These are phyloP conservation scores for Aspergillus proliferans DNA, from an alignment of 2,329 filamentous ascomycete genomes.

Conservation along the genomic window DNA sequence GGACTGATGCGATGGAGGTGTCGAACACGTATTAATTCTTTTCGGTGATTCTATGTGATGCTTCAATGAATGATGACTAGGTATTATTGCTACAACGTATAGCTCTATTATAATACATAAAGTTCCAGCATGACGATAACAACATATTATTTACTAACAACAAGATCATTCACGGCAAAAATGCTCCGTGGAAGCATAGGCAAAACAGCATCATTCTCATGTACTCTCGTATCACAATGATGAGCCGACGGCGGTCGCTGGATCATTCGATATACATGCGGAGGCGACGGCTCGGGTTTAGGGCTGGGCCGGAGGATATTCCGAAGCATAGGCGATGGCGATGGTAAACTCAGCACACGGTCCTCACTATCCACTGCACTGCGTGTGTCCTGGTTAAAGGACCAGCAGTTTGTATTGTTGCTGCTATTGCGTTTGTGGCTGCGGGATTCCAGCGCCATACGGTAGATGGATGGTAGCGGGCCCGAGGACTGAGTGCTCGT, in stretches of 20 bases:
- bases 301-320: background rate
- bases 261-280: background rate
- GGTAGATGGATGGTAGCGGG: background rate
- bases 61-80: background rate
- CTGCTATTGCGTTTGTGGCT: background rate
- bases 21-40: constrained; percentile 13
- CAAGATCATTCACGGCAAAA: background rate
- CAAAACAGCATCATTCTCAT: background rate
- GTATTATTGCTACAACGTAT: background rate
- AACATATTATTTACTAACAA: background rate
- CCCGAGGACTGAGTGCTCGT: background rate
- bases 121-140: background rate
- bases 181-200: background rate
- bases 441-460: background rate
- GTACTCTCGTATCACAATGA: background rate
- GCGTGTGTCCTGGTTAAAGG: background rate
- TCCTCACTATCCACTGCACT: background rate
- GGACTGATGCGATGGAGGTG: constrained; percentile 20
- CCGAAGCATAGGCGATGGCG: background rate
- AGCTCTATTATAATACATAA: background rate
- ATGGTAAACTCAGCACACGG: background rate
- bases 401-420: background rate
- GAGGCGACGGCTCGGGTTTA: background rate
- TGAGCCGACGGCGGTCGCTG: background rate
- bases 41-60: no score